phyloP scores from a whole-genome alignment of 2,329 filamentous ascomycete species.

The Colletotrichum australisinense region DNA sequence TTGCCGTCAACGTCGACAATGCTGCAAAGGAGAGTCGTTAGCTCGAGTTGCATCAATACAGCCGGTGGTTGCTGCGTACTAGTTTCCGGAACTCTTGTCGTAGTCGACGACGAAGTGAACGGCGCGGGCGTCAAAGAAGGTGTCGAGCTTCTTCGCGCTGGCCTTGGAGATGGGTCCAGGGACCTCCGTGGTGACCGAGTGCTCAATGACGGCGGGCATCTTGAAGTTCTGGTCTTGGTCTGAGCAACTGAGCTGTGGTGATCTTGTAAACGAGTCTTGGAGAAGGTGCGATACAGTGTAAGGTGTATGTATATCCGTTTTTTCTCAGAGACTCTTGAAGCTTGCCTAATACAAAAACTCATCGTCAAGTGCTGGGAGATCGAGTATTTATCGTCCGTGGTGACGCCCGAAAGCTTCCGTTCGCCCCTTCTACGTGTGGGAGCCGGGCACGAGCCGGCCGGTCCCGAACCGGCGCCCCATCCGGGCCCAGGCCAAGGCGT shows the following conservation, averaged over 20 bases:
- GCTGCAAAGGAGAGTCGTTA: constrained; percentile 34
- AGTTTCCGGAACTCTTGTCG: constrained; percentile 63
- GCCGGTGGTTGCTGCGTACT: constrained; percentile 42
- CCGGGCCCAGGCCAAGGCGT: constrained; percentile 17
- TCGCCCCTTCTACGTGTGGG: constrained; percentile 3
- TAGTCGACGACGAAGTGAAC: constrained; percentile 66
- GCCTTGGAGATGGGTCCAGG: constrained; percentile 54
- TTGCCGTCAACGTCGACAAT: constrained; percentile 63
- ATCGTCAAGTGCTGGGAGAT: neutral
- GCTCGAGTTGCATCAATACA: neutral
- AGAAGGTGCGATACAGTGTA: neutral
- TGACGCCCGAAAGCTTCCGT: constrained; percentile 4
- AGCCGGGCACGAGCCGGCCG: constrained; percentile 32
- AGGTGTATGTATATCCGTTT: neutral
- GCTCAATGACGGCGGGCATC: constrained; percentile 49
- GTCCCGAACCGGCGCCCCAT: constrained; percentile 27
- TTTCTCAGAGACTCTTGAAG: neutral
- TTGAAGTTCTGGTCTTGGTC: constrained; percentile 1
- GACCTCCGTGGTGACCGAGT: constrained; percentile 49
- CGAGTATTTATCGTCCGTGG: constrained; percentile 27
- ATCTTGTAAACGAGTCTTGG: neutral
- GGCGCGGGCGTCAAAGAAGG: constrained; percentile 63
- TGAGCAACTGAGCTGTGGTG: neutral
- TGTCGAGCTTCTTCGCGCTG: constrained; percentile 54
- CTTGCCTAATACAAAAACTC: neutral